Evolutionary conservation across 2,329 filamentous ascomycete species (phyloP).

Genomic region (Lasiodiplodia citricola): DNA sequence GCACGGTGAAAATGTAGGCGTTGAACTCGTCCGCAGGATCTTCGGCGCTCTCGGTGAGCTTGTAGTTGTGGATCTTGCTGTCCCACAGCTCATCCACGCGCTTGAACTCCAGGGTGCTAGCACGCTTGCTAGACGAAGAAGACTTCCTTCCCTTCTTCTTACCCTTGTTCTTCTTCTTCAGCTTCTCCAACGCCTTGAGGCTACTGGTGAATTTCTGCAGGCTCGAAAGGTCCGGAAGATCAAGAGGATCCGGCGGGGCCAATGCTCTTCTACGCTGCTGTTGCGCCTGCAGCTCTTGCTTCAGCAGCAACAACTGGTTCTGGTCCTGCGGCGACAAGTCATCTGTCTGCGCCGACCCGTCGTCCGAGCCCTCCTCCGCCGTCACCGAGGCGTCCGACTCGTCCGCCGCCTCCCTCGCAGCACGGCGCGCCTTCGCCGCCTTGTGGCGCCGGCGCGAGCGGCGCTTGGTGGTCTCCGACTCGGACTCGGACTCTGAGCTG

Average conservation of each 20-base stretch:
- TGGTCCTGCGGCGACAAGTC: constrained; percentile 17
- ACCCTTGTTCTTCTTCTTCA: constrained; percentile 27
- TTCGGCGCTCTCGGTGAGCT: constrained; percentile 69
- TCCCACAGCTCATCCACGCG: constrained; percentile 69
- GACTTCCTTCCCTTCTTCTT: constrained; percentile 31
- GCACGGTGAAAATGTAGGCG: constrained; percentile 80
- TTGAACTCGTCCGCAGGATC: constrained; percentile 74
- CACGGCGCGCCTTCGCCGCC: constrained; percentile 26
- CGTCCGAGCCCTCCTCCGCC: background rate
- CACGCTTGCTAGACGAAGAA: constrained; percentile 35
- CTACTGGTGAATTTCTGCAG: background rate
- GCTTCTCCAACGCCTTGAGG: background rate
- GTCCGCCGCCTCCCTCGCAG: constrained; percentile 11
- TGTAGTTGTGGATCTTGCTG: constrained; percentile 66
- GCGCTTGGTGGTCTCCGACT: constrained; percentile 22
- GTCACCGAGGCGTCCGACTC: constrained; percentile 11
- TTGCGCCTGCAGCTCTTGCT: background rate
- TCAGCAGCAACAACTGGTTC: constrained; percentile 22
- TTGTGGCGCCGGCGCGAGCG: constrained; percentile 26
- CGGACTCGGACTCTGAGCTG: constrained; percentile 16
- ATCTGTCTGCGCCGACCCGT: background rate
- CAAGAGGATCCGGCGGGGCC: background rate
- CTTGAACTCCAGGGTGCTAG: constrained; percentile 68
- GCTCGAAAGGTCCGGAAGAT: background rate
- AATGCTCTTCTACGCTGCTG: constrained; percentile 4